Base-by-base conservation (phyloP, 2,329 filamentous ascomycete genomes). In the Tympanopsis confertula region DNA sequence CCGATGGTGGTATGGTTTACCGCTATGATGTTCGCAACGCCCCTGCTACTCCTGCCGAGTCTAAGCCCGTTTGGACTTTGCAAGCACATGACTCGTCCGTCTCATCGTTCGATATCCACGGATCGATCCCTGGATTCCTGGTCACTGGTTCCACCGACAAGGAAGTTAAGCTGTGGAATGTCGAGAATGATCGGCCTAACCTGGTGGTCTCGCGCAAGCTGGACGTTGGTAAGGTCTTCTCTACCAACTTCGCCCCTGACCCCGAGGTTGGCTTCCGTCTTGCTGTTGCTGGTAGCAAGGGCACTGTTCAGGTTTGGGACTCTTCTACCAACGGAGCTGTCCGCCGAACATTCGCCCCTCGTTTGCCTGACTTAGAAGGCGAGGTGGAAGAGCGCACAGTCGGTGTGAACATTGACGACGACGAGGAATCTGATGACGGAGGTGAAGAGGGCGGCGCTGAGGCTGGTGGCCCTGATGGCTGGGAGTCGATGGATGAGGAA, bases 91-190 rank as follows among this genome's bases (percentile, higher is more conserved):
- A 95, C 56, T 80, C 89, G 58, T 85, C 86, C 3, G 73, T 96
- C 33, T 94, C 87, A 5, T 80, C 86, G 1, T 95, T 98, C 56
- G 88, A 94, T 57, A 74, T 96, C 62, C 96, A 95, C 67, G 71
- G 80, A 3, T 67, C 79, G 36, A 86, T 98, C 42, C 89, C 91
- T 1, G 91, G 91, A 32, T 95, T 86, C 69, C 74, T 98, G 61
- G 91, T 78, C 13, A 96, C 91, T 1, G 91, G 88, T 3, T 94
- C 87, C 2, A 88, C 85, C 13, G 91, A 98, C 67, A 89, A 86
- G 66, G 85, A 82, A 4, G 87, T 96, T 50, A 98, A 98, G 69
- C 69, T 98, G 40, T 98, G 91, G 91, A 94, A 94, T 61, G 78
- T 95, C 40, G 74, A 82, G 48, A 17, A 33, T 15, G 74, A 74